Conservation (phyloP, 768 basidiomycete genomes). For the Collybia sp. region DNA sequence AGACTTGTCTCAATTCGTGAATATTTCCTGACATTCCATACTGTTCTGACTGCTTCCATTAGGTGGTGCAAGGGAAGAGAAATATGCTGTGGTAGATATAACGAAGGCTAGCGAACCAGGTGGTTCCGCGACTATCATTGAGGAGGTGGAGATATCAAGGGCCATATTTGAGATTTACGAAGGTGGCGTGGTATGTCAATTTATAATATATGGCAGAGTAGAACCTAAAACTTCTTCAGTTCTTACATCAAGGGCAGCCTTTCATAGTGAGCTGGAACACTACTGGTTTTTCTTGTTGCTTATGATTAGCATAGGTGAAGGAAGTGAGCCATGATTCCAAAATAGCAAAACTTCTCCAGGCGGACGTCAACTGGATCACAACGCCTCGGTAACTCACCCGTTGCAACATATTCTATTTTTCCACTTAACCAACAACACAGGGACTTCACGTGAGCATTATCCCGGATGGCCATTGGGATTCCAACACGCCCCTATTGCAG, state of each 20-base stretch:
- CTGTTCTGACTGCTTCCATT: slow-evolving; percentile 1
- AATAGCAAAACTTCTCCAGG: slow-evolving; percentile 61
- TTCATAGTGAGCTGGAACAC: slow-evolving; percentile 52
- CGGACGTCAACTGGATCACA: slow-evolving; percentile 86
- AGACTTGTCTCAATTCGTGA: slow-evolving; percentile 65
- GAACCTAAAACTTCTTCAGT: slow-evolving; percentile 34
- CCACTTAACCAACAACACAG: slow-evolving; percentile 24
- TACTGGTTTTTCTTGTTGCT: neutral
- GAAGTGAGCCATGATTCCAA: slow-evolving; percentile 79
- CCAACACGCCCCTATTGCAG: slow-evolving; percentile 27
- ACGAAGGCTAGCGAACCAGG: slow-evolving; percentile 32
- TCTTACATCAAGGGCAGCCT: slow-evolving; percentile 83
- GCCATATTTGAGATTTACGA: slow-evolving; percentile 89
- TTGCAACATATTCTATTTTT: neutral
- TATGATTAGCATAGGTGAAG: slow-evolving; percentile 44
- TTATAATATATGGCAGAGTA: neutral
- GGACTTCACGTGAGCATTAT: slow-evolving; percentile 62
- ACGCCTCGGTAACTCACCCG: slow-evolving; percentile 45
- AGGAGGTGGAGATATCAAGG: slow-evolving; percentile 80
- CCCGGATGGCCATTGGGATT: too few species aligned
- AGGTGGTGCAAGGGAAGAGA: slow-evolving; percentile 72
- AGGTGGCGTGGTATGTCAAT: slow-evolving; percentile 66
- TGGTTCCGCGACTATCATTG: slow-evolving; percentile 43
- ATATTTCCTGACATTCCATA: neutral
- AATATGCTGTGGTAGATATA: slow-evolving; percentile 70